These are phyloP conservation scores for Scopulariopsis brevicaulis DNA, from an alignment of 2,329 filamentous ascomycete genomes.

Conservation along the genomic window DNA sequence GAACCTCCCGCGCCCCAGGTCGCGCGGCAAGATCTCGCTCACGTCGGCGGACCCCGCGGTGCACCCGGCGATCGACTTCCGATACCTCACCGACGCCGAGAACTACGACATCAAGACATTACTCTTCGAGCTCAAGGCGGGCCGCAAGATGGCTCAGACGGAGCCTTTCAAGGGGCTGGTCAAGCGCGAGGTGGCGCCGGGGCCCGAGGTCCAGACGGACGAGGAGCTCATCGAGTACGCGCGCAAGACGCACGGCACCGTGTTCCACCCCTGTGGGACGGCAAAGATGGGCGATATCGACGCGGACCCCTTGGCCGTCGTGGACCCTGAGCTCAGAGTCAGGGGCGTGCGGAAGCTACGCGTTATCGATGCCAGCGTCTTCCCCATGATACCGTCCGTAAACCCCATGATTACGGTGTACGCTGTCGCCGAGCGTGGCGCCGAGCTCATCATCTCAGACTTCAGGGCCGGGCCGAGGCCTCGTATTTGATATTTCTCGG, in stretches of 20 bases:
- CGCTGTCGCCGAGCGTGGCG: slow-evolving; percentile 31
- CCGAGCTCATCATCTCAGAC: too few species aligned
- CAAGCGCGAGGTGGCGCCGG: slow-evolving; percentile 62
- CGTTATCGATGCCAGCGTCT: slow-evolving; percentile 15
- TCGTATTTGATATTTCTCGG: too few species aligned
- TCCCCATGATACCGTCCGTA: slow-evolving; percentile 14
- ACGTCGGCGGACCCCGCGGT: slow-evolving; percentile 56
- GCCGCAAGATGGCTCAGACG: slow-evolving; percentile 54
- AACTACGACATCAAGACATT: slow-evolving; percentile 66
- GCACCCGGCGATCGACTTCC: slow-evolving; percentile 66
- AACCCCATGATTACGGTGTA: slow-evolving; percentile 38
- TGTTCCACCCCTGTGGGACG: slow-evolving; percentile 71
- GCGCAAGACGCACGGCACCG: slow-evolving; percentile 60
- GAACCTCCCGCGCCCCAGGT: slow-evolving; percentile 67
- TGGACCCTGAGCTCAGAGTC: slow-evolving; percentile 18
- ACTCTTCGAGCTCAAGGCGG: slow-evolving; percentile 55
- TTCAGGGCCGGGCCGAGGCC: too few species aligned
- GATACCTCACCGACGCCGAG: slow-evolving; percentile 67
- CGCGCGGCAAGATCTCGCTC: slow-evolving; percentile 56
- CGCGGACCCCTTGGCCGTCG: slow-evolving; percentile 19
- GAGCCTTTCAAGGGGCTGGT: slow-evolving; percentile 63
- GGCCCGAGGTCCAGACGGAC: slow-evolving; percentile 53
- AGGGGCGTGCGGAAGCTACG: slow-evolving; percentile 19
- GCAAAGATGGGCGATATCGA: slow-evolving; percentile 62
- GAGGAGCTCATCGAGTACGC: slow-evolving; percentile 64